Conservation (phyloP, 805 yeast genomes). For the Lipomyces oligophaga region DNA sequence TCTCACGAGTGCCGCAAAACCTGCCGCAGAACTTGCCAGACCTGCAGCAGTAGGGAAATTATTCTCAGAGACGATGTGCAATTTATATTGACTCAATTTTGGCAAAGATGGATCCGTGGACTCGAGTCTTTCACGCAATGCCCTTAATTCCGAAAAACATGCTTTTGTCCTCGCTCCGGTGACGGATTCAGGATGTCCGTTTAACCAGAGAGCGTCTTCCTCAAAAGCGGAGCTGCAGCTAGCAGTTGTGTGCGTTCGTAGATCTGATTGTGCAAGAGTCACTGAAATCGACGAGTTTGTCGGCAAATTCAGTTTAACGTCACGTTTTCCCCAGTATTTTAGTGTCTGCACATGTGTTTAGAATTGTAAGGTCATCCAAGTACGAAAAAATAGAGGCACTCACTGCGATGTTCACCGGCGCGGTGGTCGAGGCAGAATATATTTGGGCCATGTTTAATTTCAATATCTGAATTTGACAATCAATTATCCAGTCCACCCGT, state of each 20-base stretch:
- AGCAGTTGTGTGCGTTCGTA: constrained; percentile 88
- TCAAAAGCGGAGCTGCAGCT: constrained; percentile 56
- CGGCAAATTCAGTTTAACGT: constrained; percentile 80
- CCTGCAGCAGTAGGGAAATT: constrained; percentile 99
- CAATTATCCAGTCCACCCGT: not conserved
- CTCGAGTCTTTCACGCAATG: constrained; percentile 62
- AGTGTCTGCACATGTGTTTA: constrained; percentile 57
- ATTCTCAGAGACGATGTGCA: constrained; percentile 86
- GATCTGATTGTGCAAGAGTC: constrained; percentile 84
- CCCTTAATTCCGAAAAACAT: constrained; percentile 72
- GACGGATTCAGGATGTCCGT: constrained; percentile 76
- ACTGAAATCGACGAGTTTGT: constrained; percentile 95
- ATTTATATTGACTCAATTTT: constrained; percentile 52
- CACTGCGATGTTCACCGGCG: constrained; percentile 96
- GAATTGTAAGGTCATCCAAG: too few species aligned
- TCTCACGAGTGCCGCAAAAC: constrained; percentile 90
- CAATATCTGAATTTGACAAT: not conserved
- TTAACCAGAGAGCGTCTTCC: constrained; percentile 74
- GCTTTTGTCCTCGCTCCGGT: constrained; percentile 49
- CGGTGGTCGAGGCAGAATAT: constrained; percentile 77
- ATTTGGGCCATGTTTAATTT: constrained; percentile 32
- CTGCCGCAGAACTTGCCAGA: constrained; percentile 96
- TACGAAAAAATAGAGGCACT: constrained; percentile 35
- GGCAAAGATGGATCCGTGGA: constrained; percentile 51
- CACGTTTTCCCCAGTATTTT: constrained; percentile 99